Evolutionary conservation across 768 basidiomycete genomes (phyloP).

Genomic region (Trametes sanguinea): DNA sequence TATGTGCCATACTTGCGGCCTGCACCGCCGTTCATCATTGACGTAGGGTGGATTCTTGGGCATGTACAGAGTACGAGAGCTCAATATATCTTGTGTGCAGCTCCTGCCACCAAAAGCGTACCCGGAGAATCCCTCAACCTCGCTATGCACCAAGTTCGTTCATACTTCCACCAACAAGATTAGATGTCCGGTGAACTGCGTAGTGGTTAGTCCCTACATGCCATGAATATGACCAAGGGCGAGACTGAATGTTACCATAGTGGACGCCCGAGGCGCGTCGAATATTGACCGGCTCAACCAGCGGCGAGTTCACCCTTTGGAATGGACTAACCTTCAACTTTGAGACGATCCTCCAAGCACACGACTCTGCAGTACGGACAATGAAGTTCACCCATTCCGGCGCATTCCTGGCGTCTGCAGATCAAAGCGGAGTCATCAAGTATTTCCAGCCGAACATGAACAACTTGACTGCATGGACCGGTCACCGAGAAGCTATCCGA

Average conservation of each 20-base stretch:
- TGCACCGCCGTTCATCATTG: slow-evolving; percentile 84
- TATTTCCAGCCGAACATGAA: slow-evolving; percentile 99
- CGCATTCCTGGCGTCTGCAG: slow-evolving; percentile 89
- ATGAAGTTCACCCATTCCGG: slow-evolving; percentile 92
- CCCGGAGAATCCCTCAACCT: slow-evolving; percentile 87
- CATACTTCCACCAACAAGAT: slow-evolving; percentile 99
- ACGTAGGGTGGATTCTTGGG: slow-evolving; percentile 54
- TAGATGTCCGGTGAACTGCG: slow-evolving; percentile 94
- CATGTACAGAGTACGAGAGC: slow-evolving; percentile 21
- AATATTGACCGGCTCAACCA: slow-evolving; percentile 91
- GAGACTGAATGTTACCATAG: slow-evolving; percentile 41
- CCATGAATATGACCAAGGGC: not conserved
- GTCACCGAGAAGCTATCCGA: slow-evolving; percentile 94
- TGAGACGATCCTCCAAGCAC: slow-evolving; percentile 98
- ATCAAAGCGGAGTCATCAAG: slow-evolving; percentile 94
- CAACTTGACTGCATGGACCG: slow-evolving; percentile 92
- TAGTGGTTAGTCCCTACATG: slow-evolving; percentile 62
- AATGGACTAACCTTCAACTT: slow-evolving; percentile 99
- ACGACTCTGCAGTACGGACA: slow-evolving; percentile 91
- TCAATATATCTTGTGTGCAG: slow-evolving; percentile 45
- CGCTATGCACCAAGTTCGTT: slow-evolving; percentile 94
- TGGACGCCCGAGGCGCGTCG: slow-evolving; percentile 98
- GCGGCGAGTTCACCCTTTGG: slow-evolving; percentile 98
- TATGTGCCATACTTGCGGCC: slow-evolving; percentile 81
- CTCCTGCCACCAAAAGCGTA: slow-evolving; percentile 94